These are phyloP conservation scores for Clavaria fumosa DNA, from an alignment of 768 basidiomycete genomes.

Conservation along the genomic window DNA sequence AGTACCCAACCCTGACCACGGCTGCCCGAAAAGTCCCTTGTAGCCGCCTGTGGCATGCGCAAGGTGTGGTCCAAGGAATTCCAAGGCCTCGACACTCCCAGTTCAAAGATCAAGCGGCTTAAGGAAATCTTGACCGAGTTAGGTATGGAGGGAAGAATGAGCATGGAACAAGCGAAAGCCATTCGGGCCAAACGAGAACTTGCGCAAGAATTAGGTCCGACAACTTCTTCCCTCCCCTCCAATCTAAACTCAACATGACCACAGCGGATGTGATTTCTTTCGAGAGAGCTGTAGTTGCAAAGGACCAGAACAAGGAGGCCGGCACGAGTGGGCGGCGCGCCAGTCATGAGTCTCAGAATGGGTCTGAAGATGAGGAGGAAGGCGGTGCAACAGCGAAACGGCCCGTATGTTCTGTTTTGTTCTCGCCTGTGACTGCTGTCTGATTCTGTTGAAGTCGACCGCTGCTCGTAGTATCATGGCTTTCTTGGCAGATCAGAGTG, in stretches of 20 bases:
- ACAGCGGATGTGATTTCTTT: slow-evolving; percentile 67
- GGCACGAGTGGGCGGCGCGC: too few species aligned
- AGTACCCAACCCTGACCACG: slow-evolving; percentile 1
- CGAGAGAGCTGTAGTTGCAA: slow-evolving; percentile 32
- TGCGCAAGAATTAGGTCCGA: slow-evolving; percentile 56
- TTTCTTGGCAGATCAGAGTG: too few species aligned
- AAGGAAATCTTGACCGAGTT: slow-evolving; percentile 50
- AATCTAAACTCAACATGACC: neutral
- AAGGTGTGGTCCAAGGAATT: slow-evolving; percentile 69
- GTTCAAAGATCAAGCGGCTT: slow-evolving; percentile 50
- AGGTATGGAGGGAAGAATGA: slow-evolving; percentile 69
- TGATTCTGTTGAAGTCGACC: too few species aligned
- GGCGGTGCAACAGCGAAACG: too few species aligned
- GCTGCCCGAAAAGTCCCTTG: slow-evolving; percentile 32
- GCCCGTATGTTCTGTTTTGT: too few species aligned
- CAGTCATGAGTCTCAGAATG: too few species aligned
- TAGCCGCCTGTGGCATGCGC: slow-evolving; percentile 62
- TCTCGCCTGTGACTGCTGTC: too few species aligned
- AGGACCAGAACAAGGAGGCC: slow-evolving; percentile 14
- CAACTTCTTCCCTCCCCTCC: neutral
- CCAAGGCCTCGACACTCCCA: slow-evolving; percentile 36
- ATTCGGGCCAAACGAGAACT: slow-evolving; percentile 64
- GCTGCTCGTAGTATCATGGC: too few species aligned
- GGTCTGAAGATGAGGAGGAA: too few species aligned
- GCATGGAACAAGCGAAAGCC: slow-evolving; percentile 63